Conservation (phyloP, 2,329 filamentous ascomycete genomes). For the Aspergillus neoniger region DNA sequence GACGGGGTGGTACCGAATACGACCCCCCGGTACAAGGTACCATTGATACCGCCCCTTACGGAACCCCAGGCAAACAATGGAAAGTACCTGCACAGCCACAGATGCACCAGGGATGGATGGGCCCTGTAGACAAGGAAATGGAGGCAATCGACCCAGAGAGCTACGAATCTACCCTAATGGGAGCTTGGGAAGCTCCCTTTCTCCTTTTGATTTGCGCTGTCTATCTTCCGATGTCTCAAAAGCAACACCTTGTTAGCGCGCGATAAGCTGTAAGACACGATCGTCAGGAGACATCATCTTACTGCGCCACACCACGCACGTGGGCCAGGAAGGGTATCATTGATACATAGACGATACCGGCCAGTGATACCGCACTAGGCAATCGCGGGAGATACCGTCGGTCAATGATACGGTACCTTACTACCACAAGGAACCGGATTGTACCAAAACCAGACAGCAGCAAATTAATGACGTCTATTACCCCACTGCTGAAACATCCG, state of each 20-base stretch:
- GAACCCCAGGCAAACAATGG: background rate
- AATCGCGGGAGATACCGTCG: slow-evolving; percentile 1
- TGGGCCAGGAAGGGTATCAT: slow-evolving; percentile 7
- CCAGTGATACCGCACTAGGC: background rate
- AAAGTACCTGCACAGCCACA: slow-evolving; percentile 12
- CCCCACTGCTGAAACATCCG: slow-evolving; percentile 9
- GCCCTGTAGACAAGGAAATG: background rate
- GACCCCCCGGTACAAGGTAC: slow-evolving; percentile 1
- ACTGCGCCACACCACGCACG: slow-evolving; percentile 14
- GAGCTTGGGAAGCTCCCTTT: background rate
- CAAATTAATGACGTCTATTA: slow-evolving; percentile 9
- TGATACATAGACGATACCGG: slow-evolving; percentile 5
- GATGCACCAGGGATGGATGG: background rate
- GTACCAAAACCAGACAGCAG: background rate
- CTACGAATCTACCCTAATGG: background rate
- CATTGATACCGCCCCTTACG: background rate
- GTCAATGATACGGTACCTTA: background rate
- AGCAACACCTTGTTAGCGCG: background rate
- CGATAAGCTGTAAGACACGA: background rate
- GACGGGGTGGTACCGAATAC: slow-evolving; percentile 11
- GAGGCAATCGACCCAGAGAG: background rate
- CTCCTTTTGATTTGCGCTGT: background rate
- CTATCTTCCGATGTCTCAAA: background rate
- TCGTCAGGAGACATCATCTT: background rate
- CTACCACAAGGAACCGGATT: slow-evolving; percentile 4